Base-by-base conservation (phyloP, 495 filamentous ascomycete genomes). In the Penicillium paxilli region DNA sequence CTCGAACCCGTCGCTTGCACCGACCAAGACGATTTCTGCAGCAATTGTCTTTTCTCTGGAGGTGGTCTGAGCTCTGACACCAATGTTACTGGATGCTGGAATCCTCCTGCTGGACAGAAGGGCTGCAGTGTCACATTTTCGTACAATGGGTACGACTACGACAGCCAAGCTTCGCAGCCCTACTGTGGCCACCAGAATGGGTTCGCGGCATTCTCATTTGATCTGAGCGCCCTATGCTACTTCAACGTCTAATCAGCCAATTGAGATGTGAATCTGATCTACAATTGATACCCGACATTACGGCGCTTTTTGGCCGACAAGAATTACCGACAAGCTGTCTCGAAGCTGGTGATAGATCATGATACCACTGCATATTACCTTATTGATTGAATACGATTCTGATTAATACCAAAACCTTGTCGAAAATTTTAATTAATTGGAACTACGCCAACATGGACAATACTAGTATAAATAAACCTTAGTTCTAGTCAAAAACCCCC, bases 71-170 rank as follows among this genome's bases (percentile, higher is more conserved):
- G 50, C 40, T 52, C 50, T 5, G 17, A 38, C 16, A 52, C 40
- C 25, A 52, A 52, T 45, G 50, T 52, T 23, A 52, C 50, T 10
- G 50, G 23, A n/a, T 52, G 50, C 26, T 52, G 50, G 50, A 46
- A 52, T 19, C 50, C 50, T 7, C 40, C 40, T 17, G 38, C 22
- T 24, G 50, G 50, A 8, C 2, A 24, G 20, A 22, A 6, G 6
- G 40, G 40, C 9, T 42, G 40, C n/a, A 23, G 40, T 10, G 23
- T 42, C 17, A 8, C 17, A 11, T 52, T 52, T 16, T 20, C 17
- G 22, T 52, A 52, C 50, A 37, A 52, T 46, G 50, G 40, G 4
- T 45, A 52, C 20, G 50, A 52, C 14, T 52, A 52, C 17, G 26
- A 52, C 40, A 44, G 37, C 40, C 38, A 52, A 12, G 26, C 32